These are phyloP conservation scores for Alternaria gaisen DNA, from an alignment of 2,329 filamentous ascomycete genomes.

Conservation along the genomic window DNA sequence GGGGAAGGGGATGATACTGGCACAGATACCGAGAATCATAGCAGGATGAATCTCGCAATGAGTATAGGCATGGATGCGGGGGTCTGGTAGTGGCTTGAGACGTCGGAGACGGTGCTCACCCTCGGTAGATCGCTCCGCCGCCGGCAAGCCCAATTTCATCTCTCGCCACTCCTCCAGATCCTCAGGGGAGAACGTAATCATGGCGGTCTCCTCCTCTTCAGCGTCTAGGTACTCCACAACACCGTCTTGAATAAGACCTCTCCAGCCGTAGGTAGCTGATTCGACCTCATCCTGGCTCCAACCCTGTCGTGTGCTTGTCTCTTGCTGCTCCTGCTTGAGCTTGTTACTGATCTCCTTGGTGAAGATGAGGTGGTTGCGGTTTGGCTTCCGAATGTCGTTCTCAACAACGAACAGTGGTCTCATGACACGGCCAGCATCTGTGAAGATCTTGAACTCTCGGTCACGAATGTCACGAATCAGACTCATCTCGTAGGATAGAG, in stretches of 20 bases:
- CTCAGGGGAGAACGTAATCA: slow-evolving; percentile 99
- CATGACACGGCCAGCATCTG: slow-evolving; percentile 94
- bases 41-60: slow-evolving; percentile 99
- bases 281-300: slow-evolving; percentile 67
- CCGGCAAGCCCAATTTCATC: slow-evolving; percentile 55
- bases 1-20: slow-evolving; percentile 99
- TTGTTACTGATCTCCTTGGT: slow-evolving; percentile 80
- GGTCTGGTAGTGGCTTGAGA: slow-evolving; percentile 87
- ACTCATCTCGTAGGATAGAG: slow-evolving; percentile 91
- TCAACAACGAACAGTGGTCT: slow-evolving; percentile 93
- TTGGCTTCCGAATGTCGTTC: slow-evolving; percentile 77
- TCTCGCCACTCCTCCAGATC: slow-evolving; percentile 74
- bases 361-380: slow-evolving; percentile 79
- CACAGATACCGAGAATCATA: slow-evolving; percentile 98
- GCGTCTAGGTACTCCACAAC: slow-evolving; percentile 96
- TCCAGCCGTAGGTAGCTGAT: slow-evolving; percentile 80
- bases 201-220: slow-evolving; percentile 97
- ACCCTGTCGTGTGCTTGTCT: slow-evolving; percentile 65
- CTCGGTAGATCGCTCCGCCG: slow-evolving; percentile 58
- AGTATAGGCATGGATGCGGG: slow-evolving; percentile 89
- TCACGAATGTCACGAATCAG: slow-evolving; percentile 96
- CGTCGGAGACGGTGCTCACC: slow-evolving; percentile 82
- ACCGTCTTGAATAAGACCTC: slow-evolving; percentile 81
- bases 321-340: slow-evolving; percentile 75
- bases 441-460: slow-evolving; percentile 98